These are phyloP conservation scores for Catunica adiposa DNA, from an alignment of 2,329 filamentous ascomycete genomes.

Conservation along the genomic window DNA sequence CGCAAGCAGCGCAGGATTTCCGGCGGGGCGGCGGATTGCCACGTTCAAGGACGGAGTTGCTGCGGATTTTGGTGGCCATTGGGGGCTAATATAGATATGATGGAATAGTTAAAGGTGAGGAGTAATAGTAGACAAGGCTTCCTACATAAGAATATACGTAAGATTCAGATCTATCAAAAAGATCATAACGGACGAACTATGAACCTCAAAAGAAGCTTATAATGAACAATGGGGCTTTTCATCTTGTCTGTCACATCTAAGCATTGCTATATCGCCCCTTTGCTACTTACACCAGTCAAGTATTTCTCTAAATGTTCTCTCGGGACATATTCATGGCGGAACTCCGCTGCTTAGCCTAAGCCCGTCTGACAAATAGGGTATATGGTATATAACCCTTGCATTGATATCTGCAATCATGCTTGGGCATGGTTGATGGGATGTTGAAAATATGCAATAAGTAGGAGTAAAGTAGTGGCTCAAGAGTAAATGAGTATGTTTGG, in stretches of 20 bases:
- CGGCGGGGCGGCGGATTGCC: constrained; percentile 31
- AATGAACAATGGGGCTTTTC: too few species aligned
- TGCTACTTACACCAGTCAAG: too few species aligned
- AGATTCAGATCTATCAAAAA: too few species aligned
- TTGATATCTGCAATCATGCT: too few species aligned
- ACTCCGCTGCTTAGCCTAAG: background rate
- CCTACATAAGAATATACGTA: background rate
- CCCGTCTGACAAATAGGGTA: background rate
- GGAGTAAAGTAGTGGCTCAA: too few species aligned
- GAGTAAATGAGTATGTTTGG: too few species aligned
- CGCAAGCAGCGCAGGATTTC: constrained; percentile 41
- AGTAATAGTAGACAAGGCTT: background rate
- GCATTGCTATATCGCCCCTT: too few species aligned
- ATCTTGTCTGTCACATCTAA: too few species aligned
- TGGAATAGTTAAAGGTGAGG: background rate
- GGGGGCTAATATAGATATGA: background rate
- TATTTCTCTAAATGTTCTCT: too few species aligned
- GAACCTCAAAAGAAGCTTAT: too few species aligned
- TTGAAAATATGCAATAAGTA: too few species aligned
- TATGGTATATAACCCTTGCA: background rate
- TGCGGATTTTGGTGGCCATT: background rate
- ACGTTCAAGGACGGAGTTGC: constrained; percentile 20
- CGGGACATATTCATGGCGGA: background rate
- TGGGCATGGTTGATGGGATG: too few species aligned
- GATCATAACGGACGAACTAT: background rate